Conservation (phyloP, 1,284 basidiomycete species). For the Malassezia vespertilionis region DNA sequence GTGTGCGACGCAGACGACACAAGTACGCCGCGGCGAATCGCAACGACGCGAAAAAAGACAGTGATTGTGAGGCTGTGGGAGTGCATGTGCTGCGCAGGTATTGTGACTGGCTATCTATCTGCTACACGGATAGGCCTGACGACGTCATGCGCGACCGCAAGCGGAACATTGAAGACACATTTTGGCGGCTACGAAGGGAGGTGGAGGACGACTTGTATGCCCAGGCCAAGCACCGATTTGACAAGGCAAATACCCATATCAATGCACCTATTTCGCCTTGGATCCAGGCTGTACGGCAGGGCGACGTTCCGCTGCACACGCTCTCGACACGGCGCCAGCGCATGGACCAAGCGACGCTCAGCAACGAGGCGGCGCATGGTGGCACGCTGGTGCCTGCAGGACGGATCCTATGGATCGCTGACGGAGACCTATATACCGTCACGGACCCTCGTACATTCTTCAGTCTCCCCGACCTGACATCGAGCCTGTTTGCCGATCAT, state of each 20-base stretch:
- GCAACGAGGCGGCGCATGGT: constrained; percentile 32
- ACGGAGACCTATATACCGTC: constrained; percentile 31
- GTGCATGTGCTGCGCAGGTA: constrained; percentile 37
- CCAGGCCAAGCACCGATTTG: constrained; percentile 28
- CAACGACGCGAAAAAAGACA: neutral
- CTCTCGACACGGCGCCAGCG: constrained; percentile 31
- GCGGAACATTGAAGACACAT: constrained; percentile 31
- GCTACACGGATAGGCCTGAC: constrained; percentile 21
- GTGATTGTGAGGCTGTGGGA: constrained; percentile 24
- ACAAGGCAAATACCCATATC: constrained; percentile 15
- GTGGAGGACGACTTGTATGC: constrained; percentile 43
- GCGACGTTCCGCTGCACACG: constrained; percentile 30
- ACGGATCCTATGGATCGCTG: constrained; percentile 29
- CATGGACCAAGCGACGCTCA: constrained; percentile 33
- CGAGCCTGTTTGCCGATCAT: constrained; percentile 37
- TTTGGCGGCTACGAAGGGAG: constrained; percentile 42
- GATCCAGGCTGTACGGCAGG: constrained; percentile 28
- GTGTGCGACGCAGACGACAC: constrained; percentile 34
- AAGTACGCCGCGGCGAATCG: constrained; percentile 14
- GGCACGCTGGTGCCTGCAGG: constrained; percentile 39
- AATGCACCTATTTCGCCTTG: constrained; percentile 33
- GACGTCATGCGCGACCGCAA: constrained; percentile 34
- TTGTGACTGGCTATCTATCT: constrained; percentile 38
- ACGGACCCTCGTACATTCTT: constrained; percentile 38
- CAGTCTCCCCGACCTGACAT: constrained; percentile 30